Evolutionary conservation across 495 filamentous ascomycete genomes (phyloP).

Genomic region (Aspergillus sclerotiicarbonarius): DNA sequence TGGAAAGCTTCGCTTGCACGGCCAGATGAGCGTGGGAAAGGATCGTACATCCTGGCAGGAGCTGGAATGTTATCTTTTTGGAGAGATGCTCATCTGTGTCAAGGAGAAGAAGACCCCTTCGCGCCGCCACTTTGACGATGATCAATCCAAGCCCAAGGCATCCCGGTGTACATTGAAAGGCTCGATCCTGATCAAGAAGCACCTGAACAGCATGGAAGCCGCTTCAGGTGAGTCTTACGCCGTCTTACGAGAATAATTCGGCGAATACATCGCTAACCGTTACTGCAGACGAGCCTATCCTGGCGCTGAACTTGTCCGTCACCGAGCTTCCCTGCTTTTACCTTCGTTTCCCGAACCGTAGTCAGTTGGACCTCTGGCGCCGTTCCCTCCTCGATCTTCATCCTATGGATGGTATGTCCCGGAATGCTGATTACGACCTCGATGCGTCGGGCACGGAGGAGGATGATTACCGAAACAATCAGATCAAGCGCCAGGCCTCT

Average conservation of each 20-base stretch:
- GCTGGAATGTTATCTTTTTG: slow-evolving; percentile 94
- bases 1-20: slow-evolving; percentile 89
- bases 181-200: slow-evolving; percentile 97
- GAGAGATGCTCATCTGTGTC: slow-evolving; percentile 99
- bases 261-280: slow-evolving; percentile 3
- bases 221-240: slow-evolving; percentile 40
- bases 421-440: slow-evolving; percentile 70
- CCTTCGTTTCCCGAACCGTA: slow-evolving; percentile 81
- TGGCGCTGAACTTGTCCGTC: slow-evolving; percentile 90
- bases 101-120: slow-evolving; percentile 84
- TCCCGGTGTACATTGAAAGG: slow-evolving; percentile 89
- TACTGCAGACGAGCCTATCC: slow-evolving; percentile 69
- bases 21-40: slow-evolving; percentile 90
- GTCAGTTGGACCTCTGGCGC: slow-evolving; percentile 88
- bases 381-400: slow-evolving; percentile 84
- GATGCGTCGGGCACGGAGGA: slow-evolving; percentile 85
- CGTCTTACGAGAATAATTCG: neutral
- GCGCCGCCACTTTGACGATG: slow-evolving; percentile 54
- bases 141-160: slow-evolving; percentile 56
- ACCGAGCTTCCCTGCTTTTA: slow-evolving; percentile 96
- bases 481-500: slow-evolving; percentile 80
- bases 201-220: slow-evolving; percentile 86
- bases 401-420: slow-evolving; percentile 54
- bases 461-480: slow-evolving; percentile 76
- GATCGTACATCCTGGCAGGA: slow-evolving; percentile 98